Evolutionary conservation across 306 rosid species (phyloP), one percentile per base, ranked within the genome.

Genomic region (Cucurbita moschata): DNA sequence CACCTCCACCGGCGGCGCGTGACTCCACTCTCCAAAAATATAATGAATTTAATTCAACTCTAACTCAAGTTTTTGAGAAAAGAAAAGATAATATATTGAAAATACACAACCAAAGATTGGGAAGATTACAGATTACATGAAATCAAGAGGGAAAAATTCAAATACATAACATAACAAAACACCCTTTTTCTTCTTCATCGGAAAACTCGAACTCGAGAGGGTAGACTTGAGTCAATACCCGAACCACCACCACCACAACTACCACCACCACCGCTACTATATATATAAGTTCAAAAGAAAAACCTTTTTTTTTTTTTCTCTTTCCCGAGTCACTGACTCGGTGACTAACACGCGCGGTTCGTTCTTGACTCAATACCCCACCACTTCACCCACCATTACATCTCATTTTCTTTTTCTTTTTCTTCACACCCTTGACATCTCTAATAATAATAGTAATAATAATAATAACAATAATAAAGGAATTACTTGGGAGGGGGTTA

Each of bases 331-430:
- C 8, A 65, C 38, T 5, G 7, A 39, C 6, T 46, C 5, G 53
- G 44, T 10, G n/a, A n/a, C 11, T 23, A 38, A 26, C 77, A 23
- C 59, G 83, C 79, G 85, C 85, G 99, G 99, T 95, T 91, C 99
- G 99, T 91, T 95, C 98, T 94, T 94, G 98, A 94, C 98, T 94
- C 97, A 82, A 82, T 85, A 83, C 86, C 94, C 68, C 76, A 10
- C 63, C 26, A 2, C 10, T 7, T 3, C 60, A 76, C 82, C 74
- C 21, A n/a, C 6, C 85, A 70, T 69, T n/a, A 75, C 79, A 75
- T 66, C 75, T 65, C 72, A 54, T n/a, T 30, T 30, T 30, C 47
- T 67, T 73, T 67, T 18, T 56, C 53, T 76, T 50, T 74, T 40
- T 76, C 75, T 77, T 69, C 85, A 72, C 76, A 79, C 74, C 69